Conservation (phyloP, 2,329 filamentous ascomycete species). For the Arthrobotrys megalospora region DNA sequence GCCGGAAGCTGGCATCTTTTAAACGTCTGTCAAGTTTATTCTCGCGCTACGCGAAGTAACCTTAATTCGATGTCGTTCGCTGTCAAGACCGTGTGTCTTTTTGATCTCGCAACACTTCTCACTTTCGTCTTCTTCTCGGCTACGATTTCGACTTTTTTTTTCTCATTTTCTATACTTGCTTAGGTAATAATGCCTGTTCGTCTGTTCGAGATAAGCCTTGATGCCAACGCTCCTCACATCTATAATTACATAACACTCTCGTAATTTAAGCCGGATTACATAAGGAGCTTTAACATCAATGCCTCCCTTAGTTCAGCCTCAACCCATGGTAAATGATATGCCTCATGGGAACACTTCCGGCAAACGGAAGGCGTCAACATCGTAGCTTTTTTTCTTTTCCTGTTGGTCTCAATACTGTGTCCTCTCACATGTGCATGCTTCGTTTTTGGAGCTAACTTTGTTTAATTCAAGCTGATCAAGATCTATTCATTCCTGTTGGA, state of each 20-base stretch:
- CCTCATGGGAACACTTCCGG: not conserved
- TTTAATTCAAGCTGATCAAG: too few species aligned
- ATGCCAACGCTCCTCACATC: constrained; percentile 17
- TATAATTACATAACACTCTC: constrained; percentile 14
- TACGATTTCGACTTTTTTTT: not conserved
- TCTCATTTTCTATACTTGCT: not conserved
- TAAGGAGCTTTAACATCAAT: not conserved
- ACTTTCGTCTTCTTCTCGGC: not conserved
- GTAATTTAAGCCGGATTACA: constrained; percentile 25
- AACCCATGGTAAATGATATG: not conserved
- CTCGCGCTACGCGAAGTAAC: constrained; percentile 43
- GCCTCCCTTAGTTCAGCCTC: not conserved
- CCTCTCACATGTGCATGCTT: not conserved
- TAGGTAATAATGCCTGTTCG: not conserved
- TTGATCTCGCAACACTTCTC: constrained; percentile 41
- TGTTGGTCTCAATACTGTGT: constrained; percentile 10
- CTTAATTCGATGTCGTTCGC: constrained; percentile 56
- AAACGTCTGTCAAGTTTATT: constrained; percentile 22
- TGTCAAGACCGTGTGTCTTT: constrained; percentile 17
- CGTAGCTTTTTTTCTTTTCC: not conserved
- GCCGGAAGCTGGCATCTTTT: constrained; percentile 11
- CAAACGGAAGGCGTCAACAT: not conserved
- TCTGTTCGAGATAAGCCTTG: not conserved
- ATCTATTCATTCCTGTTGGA: constrained; percentile 17
- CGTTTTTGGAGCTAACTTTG: not conserved